phyloP scores from a whole-genome alignment of 257 asterid species.

The Ocimum tenuiflorum region DNA sequence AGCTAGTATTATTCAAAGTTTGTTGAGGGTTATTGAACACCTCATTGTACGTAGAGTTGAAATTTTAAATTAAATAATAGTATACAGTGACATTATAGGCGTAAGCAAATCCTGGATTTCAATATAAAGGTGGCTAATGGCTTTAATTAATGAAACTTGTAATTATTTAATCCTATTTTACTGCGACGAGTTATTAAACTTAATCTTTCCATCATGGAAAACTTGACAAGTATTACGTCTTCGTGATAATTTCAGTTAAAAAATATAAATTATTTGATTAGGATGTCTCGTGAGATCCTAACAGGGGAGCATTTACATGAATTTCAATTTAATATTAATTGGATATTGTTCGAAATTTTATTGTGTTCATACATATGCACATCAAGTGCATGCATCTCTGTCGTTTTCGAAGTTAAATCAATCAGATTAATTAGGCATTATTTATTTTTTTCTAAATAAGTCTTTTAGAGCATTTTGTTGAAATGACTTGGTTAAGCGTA shows the following conservation, averaged over 20 bases:
- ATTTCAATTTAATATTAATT: slow-evolving; percentile 6
- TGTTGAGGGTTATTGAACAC: slow-evolving; percentile 24
- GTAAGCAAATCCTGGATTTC: slow-evolving; percentile 21
- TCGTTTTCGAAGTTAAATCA: slow-evolving; percentile 8
- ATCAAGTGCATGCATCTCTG: slow-evolving; percentile 11
- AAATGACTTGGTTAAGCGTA: too few species aligned
- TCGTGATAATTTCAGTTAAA: background rate
- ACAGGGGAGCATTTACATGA: slow-evolving; percentile 17
- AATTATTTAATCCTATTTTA: background rate
- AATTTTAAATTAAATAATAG: slow-evolving; percentile 3
- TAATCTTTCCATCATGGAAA: background rate
- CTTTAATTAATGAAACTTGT: background rate
- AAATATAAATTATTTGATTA: background rate
- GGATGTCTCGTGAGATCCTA: slow-evolving; percentile 18
- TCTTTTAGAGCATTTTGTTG: too few species aligned
- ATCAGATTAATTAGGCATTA: too few species aligned
- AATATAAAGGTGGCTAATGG: slow-evolving; percentile 8
- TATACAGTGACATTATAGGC: background rate
- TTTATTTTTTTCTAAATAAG: too few species aligned
- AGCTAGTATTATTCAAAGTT: slow-evolving; percentile 24
- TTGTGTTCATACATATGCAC: background rate
- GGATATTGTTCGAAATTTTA: background rate
- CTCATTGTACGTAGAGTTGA: slow-evolving; percentile 21
- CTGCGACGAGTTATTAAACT: background rate
- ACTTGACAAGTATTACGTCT: slow-evolving; percentile 12